Conservation (phyloP, 1,284 basidiomycete species). For the Malassezia caprae region DNA sequence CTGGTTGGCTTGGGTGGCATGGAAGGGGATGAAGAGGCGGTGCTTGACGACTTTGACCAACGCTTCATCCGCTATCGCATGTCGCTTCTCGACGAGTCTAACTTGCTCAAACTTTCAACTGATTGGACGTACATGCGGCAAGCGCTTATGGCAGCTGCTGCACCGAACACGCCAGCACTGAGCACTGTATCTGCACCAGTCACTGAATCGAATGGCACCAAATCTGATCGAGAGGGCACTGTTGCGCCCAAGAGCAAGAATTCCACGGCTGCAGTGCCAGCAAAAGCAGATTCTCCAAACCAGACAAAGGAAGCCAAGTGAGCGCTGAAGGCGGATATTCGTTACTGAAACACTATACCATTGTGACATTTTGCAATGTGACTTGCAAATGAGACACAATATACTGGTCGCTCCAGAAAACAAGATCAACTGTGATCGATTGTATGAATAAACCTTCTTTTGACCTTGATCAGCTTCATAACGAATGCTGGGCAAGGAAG, state of each 20-base stretch:
- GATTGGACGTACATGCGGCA: constrained; percentile 44
- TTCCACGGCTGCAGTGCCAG: not conserved
- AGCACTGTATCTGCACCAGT: not conserved
- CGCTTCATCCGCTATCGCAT: constrained; percentile 46
- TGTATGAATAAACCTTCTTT: not conserved
- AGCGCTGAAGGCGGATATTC: not conserved
- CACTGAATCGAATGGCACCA: not conserved
- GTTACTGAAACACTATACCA: not conserved
- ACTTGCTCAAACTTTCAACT: constrained; percentile 41
- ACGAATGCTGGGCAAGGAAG: not conserved
- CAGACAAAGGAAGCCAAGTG: not conserved
- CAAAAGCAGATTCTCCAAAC: not conserved
- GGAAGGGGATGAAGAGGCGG: constrained; percentile 47
- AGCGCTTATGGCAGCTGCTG: constrained; percentile 32
- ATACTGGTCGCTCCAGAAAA: not conserved
- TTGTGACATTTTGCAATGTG: not conserved
- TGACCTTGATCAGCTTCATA: not conserved
- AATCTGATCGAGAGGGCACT: not conserved
- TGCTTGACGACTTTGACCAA: constrained; percentile 46
- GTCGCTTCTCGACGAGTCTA: constrained; percentile 41
- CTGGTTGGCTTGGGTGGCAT: constrained; percentile 44
- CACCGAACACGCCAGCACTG: not conserved
- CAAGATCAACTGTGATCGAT: not conserved
- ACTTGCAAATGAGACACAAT: not conserved
- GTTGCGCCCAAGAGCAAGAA: not conserved